phyloP scores from a whole-genome alignment of 2,329 filamentous ascomycete genomes.

The Calycina marina region DNA sequence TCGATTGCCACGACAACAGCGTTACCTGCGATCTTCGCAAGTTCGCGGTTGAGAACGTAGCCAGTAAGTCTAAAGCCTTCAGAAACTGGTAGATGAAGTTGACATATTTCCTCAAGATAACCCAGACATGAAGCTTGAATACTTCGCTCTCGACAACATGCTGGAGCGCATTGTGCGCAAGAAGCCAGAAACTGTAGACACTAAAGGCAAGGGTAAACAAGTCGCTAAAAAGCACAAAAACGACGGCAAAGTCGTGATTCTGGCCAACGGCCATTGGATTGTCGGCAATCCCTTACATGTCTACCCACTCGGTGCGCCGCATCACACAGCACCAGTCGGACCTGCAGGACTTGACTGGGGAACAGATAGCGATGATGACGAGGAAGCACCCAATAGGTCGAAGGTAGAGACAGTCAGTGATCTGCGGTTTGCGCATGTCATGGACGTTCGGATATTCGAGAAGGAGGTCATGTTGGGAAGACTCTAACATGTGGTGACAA shows the following conservation, averaged over 20 bases:
- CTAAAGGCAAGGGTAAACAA: slow-evolving; percentile 23
- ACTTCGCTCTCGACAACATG: slow-evolving; percentile 36
- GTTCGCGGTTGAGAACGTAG: slow-evolving; percentile 44
- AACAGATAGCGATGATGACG: slow-evolving; percentile 21
- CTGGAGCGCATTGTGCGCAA: slow-evolving; percentile 32
- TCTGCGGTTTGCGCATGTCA: slow-evolving; percentile 30
- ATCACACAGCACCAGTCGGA: neutral
- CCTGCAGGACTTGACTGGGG: neutral
- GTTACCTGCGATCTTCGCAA: slow-evolving; percentile 39
- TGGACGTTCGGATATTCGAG: slow-evolving; percentile 39
- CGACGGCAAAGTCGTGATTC: neutral
- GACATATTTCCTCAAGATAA: slow-evolving; percentile 24
- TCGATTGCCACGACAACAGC: slow-evolving; percentile 40
- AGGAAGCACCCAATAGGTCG: slow-evolving; percentile 17
- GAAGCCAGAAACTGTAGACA: slow-evolving; percentile 14
- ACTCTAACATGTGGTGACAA: too few relatives aligned
- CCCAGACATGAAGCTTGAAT: slow-evolving; percentile 40
- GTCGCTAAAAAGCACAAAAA: slow-evolving; percentile 12
- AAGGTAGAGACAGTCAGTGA: slow-evolving; percentile 27
- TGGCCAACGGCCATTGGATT: neutral
- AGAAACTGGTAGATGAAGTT: neutral
- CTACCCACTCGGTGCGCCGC: neutral
- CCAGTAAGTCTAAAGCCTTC: slow-evolving; percentile 21
- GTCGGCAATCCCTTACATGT: neutral
- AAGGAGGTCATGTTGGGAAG: slow-evolving; percentile 36